Conservation (phyloP, 208 protist species). For the Leishmania aethiopica region DNA sequence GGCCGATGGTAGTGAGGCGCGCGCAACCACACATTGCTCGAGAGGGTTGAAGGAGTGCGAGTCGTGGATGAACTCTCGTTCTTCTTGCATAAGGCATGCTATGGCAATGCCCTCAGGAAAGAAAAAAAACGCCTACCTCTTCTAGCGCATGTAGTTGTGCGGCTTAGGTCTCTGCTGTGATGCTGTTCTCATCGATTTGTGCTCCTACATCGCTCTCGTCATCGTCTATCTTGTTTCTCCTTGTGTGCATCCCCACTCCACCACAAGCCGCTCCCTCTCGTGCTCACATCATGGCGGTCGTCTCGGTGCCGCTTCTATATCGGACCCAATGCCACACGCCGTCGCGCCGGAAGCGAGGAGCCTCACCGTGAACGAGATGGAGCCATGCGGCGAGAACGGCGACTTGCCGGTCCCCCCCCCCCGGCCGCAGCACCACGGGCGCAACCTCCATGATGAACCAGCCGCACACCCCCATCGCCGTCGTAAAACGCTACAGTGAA, state of each 20-base stretch:
- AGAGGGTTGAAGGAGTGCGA: background rate
- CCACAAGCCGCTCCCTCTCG: background rate
- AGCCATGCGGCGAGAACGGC: slow-evolving; percentile 8
- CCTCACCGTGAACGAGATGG: slow-evolving; percentile 16
- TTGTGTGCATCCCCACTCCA: background rate
- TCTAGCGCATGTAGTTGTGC: background rate
- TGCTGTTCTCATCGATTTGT: background rate
- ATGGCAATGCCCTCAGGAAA: background rate
- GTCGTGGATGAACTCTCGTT: background rate
- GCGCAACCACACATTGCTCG: background rate
- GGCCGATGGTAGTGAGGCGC: background rate
- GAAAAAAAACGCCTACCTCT: background rate
- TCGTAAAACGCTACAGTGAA: slow-evolving; percentile 45
- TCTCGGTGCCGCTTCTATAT: no score
- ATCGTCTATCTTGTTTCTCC: background rate
- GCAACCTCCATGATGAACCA: slow-evolving; percentile 3
- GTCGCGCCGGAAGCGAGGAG: slow-evolving; percentile 13
- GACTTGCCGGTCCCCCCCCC: slow-evolving; percentile 3
- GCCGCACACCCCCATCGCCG: slow-evolving; percentile 44
- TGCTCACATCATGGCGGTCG: background rate
- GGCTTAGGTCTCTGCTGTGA: background rate
- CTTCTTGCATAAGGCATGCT: background rate
- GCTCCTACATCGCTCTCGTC: background rate
- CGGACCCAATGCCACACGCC: background rate
- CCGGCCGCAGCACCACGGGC: background rate